A percentile compares a stretch with the other conserved stretches of the same genome.
phyloP scores from a whole-genome alignment of 2,329 filamentous ascomycete genomes.

The Pyrenophora graminea region DNA sequence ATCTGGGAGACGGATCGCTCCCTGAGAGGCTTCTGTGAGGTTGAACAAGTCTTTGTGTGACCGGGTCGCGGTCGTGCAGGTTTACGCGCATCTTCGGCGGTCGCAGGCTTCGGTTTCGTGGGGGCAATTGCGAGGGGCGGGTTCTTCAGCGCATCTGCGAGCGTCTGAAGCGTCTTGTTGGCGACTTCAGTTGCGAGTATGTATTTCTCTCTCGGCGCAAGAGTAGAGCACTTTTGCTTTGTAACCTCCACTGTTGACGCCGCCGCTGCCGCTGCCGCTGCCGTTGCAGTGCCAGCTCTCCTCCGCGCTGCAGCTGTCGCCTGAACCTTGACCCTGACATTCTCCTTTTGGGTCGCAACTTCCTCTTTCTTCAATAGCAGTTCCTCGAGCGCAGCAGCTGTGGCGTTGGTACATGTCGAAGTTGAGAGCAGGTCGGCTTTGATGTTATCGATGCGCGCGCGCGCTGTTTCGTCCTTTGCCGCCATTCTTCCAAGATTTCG shows the following conservation, averaged over 20 bases:
- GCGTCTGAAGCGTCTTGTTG: slow-evolving; percentile 69
- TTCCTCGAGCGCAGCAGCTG: slow-evolving; percentile 52
- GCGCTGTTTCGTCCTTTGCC: slow-evolving; percentile 38
- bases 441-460: slow-evolving; percentile 55
- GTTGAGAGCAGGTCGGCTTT: slow-evolving; percentile 54
- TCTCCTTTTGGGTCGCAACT: slow-evolving; percentile 41
- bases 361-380: slow-evolving; percentile 47
- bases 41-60: slow-evolving; percentile 23
- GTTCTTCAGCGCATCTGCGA: slow-evolving; percentile 68
- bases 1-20: slow-evolving; percentile 65
- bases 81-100: slow-evolving; percentile 34
- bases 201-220: slow-evolving; percentile 65
- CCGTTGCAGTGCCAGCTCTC: slow-evolving; percentile 38
- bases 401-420: slow-evolving; percentile 55
- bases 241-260: slow-evolving; percentile 44
- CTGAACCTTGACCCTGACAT: slow-evolving; percentile 35
- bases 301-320: slow-evolving; percentile 20
- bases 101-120: slow-evolving; percentile 25
- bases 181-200: slow-evolving; percentile 73
- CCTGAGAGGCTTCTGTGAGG: slow-evolving; percentile 65
- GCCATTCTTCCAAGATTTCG: slow-evolving; percentile 31
- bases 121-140: slow-evolving; percentile 23
- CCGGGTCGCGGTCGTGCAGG: slow-evolving; percentile 22
- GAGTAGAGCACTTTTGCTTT: slow-evolving; percentile 39
- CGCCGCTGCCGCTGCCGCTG: slow-evolving; percentile 28